phyloP scores from a whole-genome alignment of 768 basidiomycete species.

The Tylopilus sp. region DNA sequence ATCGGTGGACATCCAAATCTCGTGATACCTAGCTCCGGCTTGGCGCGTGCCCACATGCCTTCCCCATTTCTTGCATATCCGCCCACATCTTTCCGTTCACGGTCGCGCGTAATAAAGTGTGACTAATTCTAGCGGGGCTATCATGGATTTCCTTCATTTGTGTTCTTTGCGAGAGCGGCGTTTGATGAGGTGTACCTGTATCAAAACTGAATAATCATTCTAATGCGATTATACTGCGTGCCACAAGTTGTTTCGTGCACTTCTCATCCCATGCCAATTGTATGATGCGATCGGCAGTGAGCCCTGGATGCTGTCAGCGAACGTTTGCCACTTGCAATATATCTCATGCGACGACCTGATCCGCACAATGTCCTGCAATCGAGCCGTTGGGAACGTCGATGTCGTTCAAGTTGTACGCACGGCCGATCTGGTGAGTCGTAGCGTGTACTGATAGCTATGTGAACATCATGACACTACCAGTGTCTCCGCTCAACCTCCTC shows the following conservation, averaged over 20 bases:
- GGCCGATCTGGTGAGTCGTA: too few species aligned
- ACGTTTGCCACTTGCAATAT: too few species aligned
- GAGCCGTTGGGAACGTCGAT: too few species aligned
- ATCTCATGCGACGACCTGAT: too few species aligned
- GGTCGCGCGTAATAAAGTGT: conserved; percentile 4
- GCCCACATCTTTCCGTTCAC: not conserved
- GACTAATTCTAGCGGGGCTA: conserved; percentile 9
- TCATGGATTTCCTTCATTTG: conserved; percentile 9
- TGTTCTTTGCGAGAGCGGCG: conserved; percentile 9
- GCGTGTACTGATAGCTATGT: too few species aligned
- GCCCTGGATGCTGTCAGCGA: too few species aligned
- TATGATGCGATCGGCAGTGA: too few species aligned
- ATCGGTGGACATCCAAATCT: conserved; percentile 3
- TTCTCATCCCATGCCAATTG: too few species aligned
- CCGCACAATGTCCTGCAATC: too few species aligned
- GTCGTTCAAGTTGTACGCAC: too few species aligned
- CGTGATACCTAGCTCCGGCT: conserved; percentile 18
- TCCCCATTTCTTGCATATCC: conserved; percentile 25
- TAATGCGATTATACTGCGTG: not conserved
- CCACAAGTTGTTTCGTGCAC: not conserved
- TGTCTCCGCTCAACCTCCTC: too few species aligned
- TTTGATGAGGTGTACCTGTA: conserved; percentile 28
- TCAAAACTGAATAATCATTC: conserved; percentile 17
- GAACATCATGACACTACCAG: too few species aligned
- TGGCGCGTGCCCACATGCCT: conserved; percentile 8